A percentile compares a stretch with the other conserved stretches of the same genome.
phyloP scores from a whole-genome alignment of 495 filamentous ascomycete species.

The Penicillium riverlandense region DNA sequence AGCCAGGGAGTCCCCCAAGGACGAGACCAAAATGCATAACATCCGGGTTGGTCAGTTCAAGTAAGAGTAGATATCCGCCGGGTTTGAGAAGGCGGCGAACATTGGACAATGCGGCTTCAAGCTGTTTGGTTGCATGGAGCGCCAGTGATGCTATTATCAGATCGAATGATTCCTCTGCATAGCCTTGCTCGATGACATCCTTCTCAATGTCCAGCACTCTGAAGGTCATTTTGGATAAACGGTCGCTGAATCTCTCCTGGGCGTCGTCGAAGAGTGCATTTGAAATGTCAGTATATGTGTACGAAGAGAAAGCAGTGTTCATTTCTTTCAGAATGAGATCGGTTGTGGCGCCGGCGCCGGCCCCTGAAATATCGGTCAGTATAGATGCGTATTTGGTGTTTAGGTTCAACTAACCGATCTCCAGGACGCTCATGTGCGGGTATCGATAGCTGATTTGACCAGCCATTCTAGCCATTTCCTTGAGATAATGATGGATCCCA shows the following conservation, averaged over 20 bases:
- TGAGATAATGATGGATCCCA: slow-evolving; percentile 8
- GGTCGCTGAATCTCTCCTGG: slow-evolving; percentile 7
- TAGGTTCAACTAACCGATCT: slow-evolving; percentile 17
- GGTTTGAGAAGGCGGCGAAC: slow-evolving; percentile 41
- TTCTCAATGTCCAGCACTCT: slow-evolving; percentile 37
- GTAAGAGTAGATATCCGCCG: slow-evolving; percentile 43
- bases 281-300: slow-evolving; percentile 49
- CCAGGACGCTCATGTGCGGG: slow-evolving; percentile 25
- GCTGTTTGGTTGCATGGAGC: slow-evolving; percentile 16
- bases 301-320: slow-evolving; percentile 15
- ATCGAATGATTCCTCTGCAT: slow-evolving; percentile 35
- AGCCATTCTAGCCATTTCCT: slow-evolving; percentile 10
- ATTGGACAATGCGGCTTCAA: slow-evolving; percentile 16
- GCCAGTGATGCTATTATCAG: slow-evolving; percentile 29
- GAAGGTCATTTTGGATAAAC: slow-evolving; percentile 32
- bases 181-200: slow-evolving; percentile 36
- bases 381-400: not conserved
- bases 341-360: slow-evolving; percentile 37
- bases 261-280: slow-evolving; percentile 30
- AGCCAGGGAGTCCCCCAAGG: slow-evolving; percentile 37
- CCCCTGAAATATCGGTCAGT: slow-evolving; percentile 8
- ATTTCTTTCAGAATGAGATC: slow-evolving; percentile 17
- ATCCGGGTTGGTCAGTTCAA: slow-evolving; percentile 35
- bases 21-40: slow-evolving; percentile 19
- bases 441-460: slow-evolving; percentile 27